Base-by-base conservation (phyloP, 495 filamentous ascomycete species). In the Aspergillus wentii region DNA sequence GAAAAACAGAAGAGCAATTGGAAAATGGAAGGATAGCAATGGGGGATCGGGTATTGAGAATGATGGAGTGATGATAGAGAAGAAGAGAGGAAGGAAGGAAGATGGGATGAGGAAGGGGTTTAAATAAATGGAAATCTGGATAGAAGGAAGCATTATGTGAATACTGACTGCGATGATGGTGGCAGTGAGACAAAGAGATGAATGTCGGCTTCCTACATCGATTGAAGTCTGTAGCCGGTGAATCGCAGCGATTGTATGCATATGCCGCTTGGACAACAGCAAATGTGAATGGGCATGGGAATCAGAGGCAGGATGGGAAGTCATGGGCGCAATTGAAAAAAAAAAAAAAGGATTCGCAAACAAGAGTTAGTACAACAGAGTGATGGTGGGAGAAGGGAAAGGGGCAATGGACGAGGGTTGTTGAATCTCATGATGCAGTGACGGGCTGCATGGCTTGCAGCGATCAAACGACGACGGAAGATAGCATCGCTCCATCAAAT, bases 161-260 rank as follows among this genome's bases (percentile, higher is more conserved):
- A 49, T 17, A 30, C 14, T 22, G 6, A 7, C 9, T 13, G 29
- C 29, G 37, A 34, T 31, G 18, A 30, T 35, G 40, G 42, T 13
- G 30, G 37, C 34, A 38, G 30, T 40, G 39, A 47, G 25, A 38
- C 33, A 46, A 34, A 9, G 9, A 5, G 21, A 44, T 49, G 44
- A 45, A 47, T 48, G 29, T 40, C 41, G 46, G 49, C 30, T 50
- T 38, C 20, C 29, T 36, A 47, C 43, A 48, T 47, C 40, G 41
- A 41, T 33, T 30, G 40, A 8, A 17, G 38, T 9, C 13, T 41
- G 23, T 30, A 31, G 13, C 8, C 14, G 20, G 46, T 52, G 49
- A 56, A 52, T 40, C 4, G 17, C 15, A 29, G 34, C 18, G 5
- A 39, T 36, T 17, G 17, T 33, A 38, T 44, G 38, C 35, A 37